These are phyloP conservation scores for Cinchona pubescens DNA, from an alignment of 257 asterid genomes.

Conservation along the genomic window DNA sequence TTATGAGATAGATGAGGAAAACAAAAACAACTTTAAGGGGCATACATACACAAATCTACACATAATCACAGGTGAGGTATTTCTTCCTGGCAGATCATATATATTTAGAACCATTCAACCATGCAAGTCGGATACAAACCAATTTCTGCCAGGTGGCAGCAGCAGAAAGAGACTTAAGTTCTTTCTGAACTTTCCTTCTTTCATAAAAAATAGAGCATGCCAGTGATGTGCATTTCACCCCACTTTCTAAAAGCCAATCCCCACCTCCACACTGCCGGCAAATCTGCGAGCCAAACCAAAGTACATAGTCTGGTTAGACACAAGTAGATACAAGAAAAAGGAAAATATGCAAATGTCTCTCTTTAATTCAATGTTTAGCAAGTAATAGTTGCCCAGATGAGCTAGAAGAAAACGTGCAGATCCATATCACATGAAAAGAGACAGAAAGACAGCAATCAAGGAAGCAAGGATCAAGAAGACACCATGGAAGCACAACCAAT, in stretches of 20 bases:
- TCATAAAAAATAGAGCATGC: slow-evolving; percentile 85
- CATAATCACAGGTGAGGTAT: neutral
- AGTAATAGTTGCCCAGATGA: neutral
- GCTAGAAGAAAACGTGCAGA: neutral
- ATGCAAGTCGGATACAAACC: slow-evolving; percentile 71
- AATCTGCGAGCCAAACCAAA: slow-evolving; percentile 42
- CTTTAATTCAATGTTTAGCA: neutral
- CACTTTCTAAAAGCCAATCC: slow-evolving; percentile 77
- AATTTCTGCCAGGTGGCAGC: slow-evolving; percentile 47
- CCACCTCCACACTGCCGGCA: slow-evolving; percentile 98
- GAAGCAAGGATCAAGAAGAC: neutral
- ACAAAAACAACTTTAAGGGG: neutral
- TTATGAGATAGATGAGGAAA: neutral
- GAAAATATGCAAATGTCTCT: neutral
- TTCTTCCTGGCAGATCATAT: neutral
- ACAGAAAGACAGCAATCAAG: neutral
- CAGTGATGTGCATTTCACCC: slow-evolving; percentile 83
- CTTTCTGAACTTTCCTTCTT: slow-evolving; percentile 81
- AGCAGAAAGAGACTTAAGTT: slow-evolving; percentile 59
- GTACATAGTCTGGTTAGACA: neutral
- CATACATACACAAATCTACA: neutral
- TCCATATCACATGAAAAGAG: neutral
- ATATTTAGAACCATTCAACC: slow-evolving; percentile 76
- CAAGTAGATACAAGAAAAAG: neutral
- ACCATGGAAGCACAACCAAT: neutral